Base-by-base conservation (phyloP, 2,329 filamentous ascomycete species). In the Paecilomyces sp. region DNA sequence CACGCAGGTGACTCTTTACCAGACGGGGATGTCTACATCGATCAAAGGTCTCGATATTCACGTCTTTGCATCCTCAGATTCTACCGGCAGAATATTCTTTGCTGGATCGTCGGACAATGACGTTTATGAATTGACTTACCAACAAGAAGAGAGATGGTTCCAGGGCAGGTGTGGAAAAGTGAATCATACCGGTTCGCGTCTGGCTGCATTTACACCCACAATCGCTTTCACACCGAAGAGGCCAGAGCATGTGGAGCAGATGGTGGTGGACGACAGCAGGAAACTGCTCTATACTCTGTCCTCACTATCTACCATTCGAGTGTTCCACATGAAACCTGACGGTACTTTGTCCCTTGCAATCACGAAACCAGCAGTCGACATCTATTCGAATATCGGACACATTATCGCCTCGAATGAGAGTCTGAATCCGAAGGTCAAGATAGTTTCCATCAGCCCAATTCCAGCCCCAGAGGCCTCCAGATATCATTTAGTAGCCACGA, bases 101-200 rank as follows among this genome's bases (percentile, higher is more conserved):
- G 88, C 89, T 51, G 91, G 92, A 41, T 84, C 83, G 56, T 83
- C 81, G 56, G 90, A 93, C 65, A 91, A 91, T 64, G 92, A 97
- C 67, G 86, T 99, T 55, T 91, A 94, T 73, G 94, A 99, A 75
- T 84, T 99, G 58, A 92, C 89, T 66, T 99, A 99, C 72, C 93
- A 97, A 75, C 92, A 96, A 70, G 92, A 97, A 74, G 94, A 99
- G 76, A 89, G 90, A 67, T 99, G 94, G 94, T 99, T 99, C 71
- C 88, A 90, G 57, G 92, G 87, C 74, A 85, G 89, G 65, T 95
- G 91, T 71, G 87, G 88, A 61, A 96, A 92, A 76, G 87, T 93
- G 63, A 95, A 95, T 71, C 94, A 97, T 73, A 93, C 88, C 55
- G 88, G 85, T 71, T 86, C 85, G 3, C 87, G 88, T 34, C 88